Conservation (phyloP, 2,329 filamentous ascomycete species). For the Clarireedia monteithiana region DNA sequence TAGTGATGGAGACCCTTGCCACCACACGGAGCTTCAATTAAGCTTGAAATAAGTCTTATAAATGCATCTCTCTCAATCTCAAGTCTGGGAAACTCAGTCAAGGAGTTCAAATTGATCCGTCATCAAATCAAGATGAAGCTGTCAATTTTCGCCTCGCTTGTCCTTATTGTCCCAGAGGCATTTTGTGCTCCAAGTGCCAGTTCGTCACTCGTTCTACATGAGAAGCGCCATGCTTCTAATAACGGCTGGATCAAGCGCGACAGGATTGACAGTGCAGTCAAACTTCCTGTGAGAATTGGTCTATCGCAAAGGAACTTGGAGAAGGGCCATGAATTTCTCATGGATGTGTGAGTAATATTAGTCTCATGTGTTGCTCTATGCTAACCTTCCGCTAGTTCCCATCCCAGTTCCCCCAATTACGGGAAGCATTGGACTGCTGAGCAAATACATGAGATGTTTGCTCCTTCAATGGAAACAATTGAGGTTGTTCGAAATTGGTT, state of each 20-base stretch:
- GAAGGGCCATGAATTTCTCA: slow-evolving; percentile 34
- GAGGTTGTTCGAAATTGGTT: slow-evolving; percentile 31
- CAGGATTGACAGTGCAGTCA: slow-evolving; percentile 10
- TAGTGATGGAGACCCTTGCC: background rate
- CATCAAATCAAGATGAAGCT: slow-evolving; percentile 6
- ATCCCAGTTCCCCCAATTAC: slow-evolving; percentile 27
- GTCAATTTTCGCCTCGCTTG: background rate
- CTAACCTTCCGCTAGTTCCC: slow-evolving; percentile 16
- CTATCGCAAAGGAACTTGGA: slow-evolving; percentile 38
- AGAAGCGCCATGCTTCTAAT: slow-evolving; percentile 11
- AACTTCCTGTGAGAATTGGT: slow-evolving; percentile 37
- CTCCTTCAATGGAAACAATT: slow-evolving; percentile 27
- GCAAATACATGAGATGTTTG: slow-evolving; percentile 29
- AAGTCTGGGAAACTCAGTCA: background rate
- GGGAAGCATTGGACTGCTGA: slow-evolving; percentile 31
- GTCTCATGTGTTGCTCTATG: background rate
- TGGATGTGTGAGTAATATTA: slow-evolving; percentile 28
- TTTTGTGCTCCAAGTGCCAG: background rate
- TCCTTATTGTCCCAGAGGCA: background rate
- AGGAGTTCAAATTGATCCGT: background rate
- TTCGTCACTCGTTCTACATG: slow-evolving; percentile 11
- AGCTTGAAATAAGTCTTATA: background rate
- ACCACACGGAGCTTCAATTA: background rate
- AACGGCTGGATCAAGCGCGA: slow-evolving; percentile 15
- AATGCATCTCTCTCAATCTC: background rate